Percentiles rank a stretch among this genome's conserved stretches.
These are phyloP conservation scores for Podila verticillata DNA, from an alignment of 192 early-diverging fungal genomes.

Conservation along the genomic window DNA sequence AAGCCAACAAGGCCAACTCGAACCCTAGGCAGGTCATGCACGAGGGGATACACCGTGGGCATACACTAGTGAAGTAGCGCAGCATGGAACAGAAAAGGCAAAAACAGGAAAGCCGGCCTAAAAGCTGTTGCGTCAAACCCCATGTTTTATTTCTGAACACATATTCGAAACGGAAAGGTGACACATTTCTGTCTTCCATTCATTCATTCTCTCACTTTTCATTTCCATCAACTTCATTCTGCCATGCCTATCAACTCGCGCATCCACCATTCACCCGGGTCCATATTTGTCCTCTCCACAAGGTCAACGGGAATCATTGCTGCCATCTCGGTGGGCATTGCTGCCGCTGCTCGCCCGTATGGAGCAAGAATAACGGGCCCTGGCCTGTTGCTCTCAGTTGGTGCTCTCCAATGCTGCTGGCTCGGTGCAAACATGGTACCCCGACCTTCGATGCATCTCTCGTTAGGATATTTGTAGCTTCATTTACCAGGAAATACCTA, in stretches of 20 bases:
- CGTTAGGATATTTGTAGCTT: background rate
- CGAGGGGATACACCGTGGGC: too few relatives aligned
- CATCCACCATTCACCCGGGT: conserved; percentile 23
- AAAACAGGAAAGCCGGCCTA: too few relatives aligned
- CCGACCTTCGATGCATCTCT: background rate
- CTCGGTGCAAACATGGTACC: conserved; percentile 39
- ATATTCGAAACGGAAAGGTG: too few relatives aligned
- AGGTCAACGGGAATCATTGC: conserved; percentile 29
- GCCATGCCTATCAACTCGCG: conserved; percentile 25
- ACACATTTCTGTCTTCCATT: background rate
- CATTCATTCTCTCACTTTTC: background rate
- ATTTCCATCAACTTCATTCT: background rate
- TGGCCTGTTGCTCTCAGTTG: conserved; percentile 28
- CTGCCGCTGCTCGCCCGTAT: conserved; percentile 26
- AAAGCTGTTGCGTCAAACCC: background rate
- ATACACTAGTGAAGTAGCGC: too few relatives aligned
- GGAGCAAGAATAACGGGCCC: conserved; percentile 7
- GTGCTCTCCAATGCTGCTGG: conserved; percentile 42
- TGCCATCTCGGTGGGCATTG: conserved; percentile 36
- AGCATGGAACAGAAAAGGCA: too few relatives aligned
- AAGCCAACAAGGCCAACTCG: too few relatives aligned
- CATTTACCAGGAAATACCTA: background rate
- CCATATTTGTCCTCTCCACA: conserved; percentile 45
- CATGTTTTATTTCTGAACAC: background rate
- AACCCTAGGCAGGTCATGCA: too few relatives aligned